These are phyloP conservation scores for Oryza coarctata DNA, from an alignment of 176 grass and related monocot genomes.

Conservation along the genomic window DNA sequence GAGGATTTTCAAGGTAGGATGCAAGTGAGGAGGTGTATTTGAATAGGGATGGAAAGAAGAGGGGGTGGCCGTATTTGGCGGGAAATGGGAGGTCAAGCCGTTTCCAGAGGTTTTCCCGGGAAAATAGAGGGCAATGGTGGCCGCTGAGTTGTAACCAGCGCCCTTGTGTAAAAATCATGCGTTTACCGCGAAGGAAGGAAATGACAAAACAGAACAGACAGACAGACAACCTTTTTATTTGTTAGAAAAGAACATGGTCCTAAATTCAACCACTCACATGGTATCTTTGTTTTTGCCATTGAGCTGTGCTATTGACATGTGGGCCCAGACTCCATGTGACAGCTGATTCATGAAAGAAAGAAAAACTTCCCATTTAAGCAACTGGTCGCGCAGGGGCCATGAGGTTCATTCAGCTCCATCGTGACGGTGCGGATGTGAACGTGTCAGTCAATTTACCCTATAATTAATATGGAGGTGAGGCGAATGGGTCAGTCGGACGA, in stretches of 20 bases:
- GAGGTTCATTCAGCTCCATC: too few relatives aligned
- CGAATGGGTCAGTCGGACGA: too few relatives aligned
- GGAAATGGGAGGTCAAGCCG: neutral
- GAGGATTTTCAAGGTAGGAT: neutral
- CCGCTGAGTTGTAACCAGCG: neutral
- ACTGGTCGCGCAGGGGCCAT: too few relatives aligned
- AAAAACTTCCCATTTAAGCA: neutral
- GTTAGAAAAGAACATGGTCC: neutral
- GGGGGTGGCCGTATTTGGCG: constrained; percentile 26
- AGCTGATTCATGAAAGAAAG: neutral
- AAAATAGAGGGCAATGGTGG: neutral
- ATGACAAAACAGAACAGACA: neutral
- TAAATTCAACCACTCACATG: too few relatives aligned
- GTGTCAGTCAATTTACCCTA: too few relatives aligned
- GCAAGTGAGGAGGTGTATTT: neutral
- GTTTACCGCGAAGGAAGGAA: constrained; percentile 15
- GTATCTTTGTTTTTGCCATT: neutral
- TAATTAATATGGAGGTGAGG: too few relatives aligned
- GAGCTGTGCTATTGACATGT: neutral
- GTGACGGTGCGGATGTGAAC: too few relatives aligned
- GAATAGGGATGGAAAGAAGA: neutral
- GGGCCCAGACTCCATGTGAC: neutral
- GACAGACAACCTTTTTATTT: neutral
- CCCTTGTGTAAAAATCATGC: neutral
- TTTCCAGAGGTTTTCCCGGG: neutral